Conservation (phyloP, 768 basidiomycete genomes). For the Strobilomyces dryophilus region DNA sequence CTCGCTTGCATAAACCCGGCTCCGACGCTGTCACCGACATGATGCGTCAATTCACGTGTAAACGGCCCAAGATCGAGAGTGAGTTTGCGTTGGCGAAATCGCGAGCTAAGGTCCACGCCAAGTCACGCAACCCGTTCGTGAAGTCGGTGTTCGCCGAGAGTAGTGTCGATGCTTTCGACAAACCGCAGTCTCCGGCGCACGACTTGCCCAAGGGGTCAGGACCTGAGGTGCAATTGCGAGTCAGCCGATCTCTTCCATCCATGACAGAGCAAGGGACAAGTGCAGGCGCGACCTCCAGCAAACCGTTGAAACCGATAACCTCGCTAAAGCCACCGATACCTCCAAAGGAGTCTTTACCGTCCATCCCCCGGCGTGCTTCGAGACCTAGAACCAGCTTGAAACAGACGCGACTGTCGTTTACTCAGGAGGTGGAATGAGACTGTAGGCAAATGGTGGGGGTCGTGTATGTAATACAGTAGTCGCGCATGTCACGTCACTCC, state of each 20-base stretch:
- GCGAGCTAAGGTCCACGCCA: neutral
- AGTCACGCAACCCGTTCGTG: conserved; percentile 22
- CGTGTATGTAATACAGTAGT: neutral
- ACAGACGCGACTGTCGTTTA: conserved; percentile 21
- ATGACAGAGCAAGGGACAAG: neutral
- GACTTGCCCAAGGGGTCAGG: neutral
- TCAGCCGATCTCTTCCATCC: conserved; percentile 8
- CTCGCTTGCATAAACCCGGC: conserved; percentile 25
- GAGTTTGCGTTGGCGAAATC: conserved; percentile 17
- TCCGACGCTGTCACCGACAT: conserved; percentile 18
- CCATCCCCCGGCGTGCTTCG: conserved; percentile 1
- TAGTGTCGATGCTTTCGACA: neutral
- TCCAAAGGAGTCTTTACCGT: conserved; percentile 22
- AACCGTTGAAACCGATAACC: conserved; percentile 29
- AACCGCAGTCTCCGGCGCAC: neutral
- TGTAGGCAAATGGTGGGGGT: neutral
- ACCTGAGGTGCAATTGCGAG: conserved; percentile 1
- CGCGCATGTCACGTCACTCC: conserved; percentile 9
- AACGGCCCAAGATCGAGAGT: conserved; percentile 20
- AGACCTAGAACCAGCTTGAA: conserved; percentile 10
- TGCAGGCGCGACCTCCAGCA: neutral
- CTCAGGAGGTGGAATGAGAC: neutral
- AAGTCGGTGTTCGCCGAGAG: conserved; percentile 21
- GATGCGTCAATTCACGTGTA: conserved; percentile 18
- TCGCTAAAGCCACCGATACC: conserved; percentile 26